Base-by-base conservation (phyloP, 2,329 filamentous ascomycete genomes). In the Phialophora verrucosa region DNA sequence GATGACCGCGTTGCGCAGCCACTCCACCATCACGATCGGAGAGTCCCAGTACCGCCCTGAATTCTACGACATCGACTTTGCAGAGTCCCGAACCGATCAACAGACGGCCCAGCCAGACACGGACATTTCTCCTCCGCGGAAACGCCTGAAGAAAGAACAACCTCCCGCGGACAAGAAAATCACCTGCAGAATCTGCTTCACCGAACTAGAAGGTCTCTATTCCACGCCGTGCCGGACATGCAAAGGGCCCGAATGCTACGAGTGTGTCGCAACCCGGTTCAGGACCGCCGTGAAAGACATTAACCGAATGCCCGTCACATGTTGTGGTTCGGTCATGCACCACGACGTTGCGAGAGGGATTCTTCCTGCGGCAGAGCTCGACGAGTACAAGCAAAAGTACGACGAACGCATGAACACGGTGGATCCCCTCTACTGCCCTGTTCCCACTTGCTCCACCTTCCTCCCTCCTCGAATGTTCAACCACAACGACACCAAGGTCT, bases 341-440 rank as follows among this genome's bases (percentile, higher is more conserved):
- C 72, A 82, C n/a, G 77, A 80, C 27, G 70, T 78, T 31, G 77
- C 77, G 4, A 72, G 74, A 4, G 73, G 74, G 0, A 71, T 76
- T 54, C 72, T 84, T 31, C 75, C 76, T 0, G 14, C 71, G 4
- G 74, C 76, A 4, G 78, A 83, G 60, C 71, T 76, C 1, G 70
- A 72, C 12, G 68, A 70, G 2, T 85, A 79, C 71, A 77, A 78
- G 55, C 68, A 70, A 10, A 83, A 80, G 65, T 80, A 81, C 60
- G 59, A 61, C 23, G 82, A 85, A 54, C 82, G 85, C 71, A 82
- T 80, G 77, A 74, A 74, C 42, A 82, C 82, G 2, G 69, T 74
- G 3, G 75, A 81, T 29, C 81, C 81, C 7, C 71, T 81, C 6
- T 85, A 84, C 69, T 85, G 83, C 65, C 83, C 83, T 3, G 70